Percentiles rank a stretch among this genome's conserved stretches.
These are phyloP conservation scores for Protea cynaroides DNA, from an alignment of 164 flowering plant species.

Conservation along the genomic window DNA sequence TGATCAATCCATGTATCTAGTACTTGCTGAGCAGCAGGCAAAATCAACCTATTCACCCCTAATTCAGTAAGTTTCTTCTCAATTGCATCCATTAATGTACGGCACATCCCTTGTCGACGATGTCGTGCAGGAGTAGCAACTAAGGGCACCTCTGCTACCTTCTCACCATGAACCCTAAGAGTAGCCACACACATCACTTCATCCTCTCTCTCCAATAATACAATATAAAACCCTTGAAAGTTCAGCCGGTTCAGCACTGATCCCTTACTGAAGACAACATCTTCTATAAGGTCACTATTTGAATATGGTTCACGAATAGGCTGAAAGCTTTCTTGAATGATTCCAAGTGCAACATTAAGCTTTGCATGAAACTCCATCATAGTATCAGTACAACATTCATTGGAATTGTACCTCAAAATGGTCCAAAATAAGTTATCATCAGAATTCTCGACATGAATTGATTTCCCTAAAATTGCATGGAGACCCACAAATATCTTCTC, in stretches of 20 bases:
- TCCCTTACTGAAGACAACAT: slow-evolving; percentile 68
- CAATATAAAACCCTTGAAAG: neutral
- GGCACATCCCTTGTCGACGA: slow-evolving; percentile 90
- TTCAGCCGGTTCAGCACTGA: slow-evolving; percentile 16
- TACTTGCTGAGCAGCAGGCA: slow-evolving; percentile 67
- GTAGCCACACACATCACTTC: slow-evolving; percentile 70
- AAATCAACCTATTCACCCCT: slow-evolving; percentile 68
- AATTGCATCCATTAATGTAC: slow-evolving; percentile 58
- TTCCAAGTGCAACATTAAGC: slow-evolving; percentile 45
- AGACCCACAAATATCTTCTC: slow-evolving; percentile 62
- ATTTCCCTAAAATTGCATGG: slow-evolving; percentile 41
- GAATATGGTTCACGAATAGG: slow-evolving; percentile 50
- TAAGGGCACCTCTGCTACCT: slow-evolving; percentile 92
- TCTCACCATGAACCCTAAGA: slow-evolving; percentile 67
- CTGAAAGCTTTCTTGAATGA: slow-evolving; percentile 79
- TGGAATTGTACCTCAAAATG: slow-evolving; percentile 31
- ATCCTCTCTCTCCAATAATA: slow-evolving; percentile 47
- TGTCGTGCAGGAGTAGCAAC: slow-evolving; percentile 67
- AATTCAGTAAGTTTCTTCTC: slow-evolving; percentile 66
- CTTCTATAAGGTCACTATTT: slow-evolving; percentile 55
- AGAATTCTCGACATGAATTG: slow-evolving; percentile 42
- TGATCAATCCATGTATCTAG: slow-evolving; percentile 64
- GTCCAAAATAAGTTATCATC: slow-evolving; percentile 57
- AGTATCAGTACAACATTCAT: slow-evolving; percentile 25
- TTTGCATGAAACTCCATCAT: slow-evolving; percentile 43